phyloP scores from a whole-genome alignment of 1,284 basidiomycete genomes.

The Taiwanofungus camphoratus region DNA sequence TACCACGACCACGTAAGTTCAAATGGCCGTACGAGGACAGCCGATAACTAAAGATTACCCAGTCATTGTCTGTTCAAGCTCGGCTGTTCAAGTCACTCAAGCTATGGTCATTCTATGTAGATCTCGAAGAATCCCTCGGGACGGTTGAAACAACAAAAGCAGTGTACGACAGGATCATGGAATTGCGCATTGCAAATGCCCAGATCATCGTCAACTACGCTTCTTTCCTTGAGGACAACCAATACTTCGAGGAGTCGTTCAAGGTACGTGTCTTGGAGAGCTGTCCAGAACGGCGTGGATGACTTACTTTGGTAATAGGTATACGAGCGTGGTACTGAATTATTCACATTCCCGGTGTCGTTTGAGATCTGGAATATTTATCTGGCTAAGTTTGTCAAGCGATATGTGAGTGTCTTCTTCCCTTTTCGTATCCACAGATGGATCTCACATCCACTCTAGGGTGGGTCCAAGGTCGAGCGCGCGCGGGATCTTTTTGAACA shows the following conservation, averaged over 20 bases:
- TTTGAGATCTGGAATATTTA: conserved; percentile 99
- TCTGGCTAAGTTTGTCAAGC: conserved; percentile 93
- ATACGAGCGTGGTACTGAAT: conserved; percentile 95
- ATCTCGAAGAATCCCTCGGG: conserved; percentile 95
- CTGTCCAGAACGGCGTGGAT: background rate
- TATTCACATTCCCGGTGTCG: conserved; percentile 97
- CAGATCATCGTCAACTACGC: conserved; percentile 98
- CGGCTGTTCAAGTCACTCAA: conserved; percentile 97
- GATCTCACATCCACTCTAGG: conserved; percentile 38
- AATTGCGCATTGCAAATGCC: conserved; percentile 97
- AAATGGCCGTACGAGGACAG: background rate
- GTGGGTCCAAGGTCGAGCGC: conserved; percentile 90
- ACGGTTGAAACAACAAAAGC: conserved; percentile 88
- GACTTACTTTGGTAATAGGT: conserved; percentile 40
- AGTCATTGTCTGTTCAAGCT: conserved; percentile 82
- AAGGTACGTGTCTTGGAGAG: conserved; percentile 48
- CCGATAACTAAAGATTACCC: conserved; percentile 1
- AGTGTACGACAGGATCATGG: conserved; percentile 96
- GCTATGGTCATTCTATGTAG: conserved; percentile 98
- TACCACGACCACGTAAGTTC: conserved; percentile 90
- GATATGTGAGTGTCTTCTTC: conserved; percentile 66
- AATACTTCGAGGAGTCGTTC: conserved; percentile 98
- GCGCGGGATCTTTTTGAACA: conserved; percentile 97
- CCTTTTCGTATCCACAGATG: background rate
- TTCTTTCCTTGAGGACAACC: conserved; percentile 93